Base-by-base conservation (phyloP, 805 yeast species). In the Saturnispora halmiae region DNA sequence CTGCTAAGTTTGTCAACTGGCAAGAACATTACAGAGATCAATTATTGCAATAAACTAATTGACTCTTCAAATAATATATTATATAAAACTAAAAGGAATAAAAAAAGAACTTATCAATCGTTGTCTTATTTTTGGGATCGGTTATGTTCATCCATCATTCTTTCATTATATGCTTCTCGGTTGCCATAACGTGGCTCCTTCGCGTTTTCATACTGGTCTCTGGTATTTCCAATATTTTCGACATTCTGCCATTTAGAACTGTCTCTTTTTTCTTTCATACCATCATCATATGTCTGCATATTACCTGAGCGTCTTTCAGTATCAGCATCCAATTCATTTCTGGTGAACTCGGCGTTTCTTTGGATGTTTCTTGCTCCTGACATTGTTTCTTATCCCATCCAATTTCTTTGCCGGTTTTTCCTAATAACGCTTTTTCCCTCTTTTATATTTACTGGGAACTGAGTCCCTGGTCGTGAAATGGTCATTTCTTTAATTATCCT, bases 21-120 rank as follows among this genome's bases (percentile, higher is more conserved):
- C 95, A 90, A 70, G 75, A 77, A 24, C 95, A 92, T 57, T 85
- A 62, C 67, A 73, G 94, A 56, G 95, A 86, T 56, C 79, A 76
- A 54, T 61, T 83, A 50, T 65, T 85, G 47, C 67, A 63, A 42
- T 63, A 47, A 22, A 22, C 26, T 22, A 10, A 22, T 22, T 22
- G 26, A 22, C 10, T 22, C 26, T 7, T 22, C 10, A 10, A 10
- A 7, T 7, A 7, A 22, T 22, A 22, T 22, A 22, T n/a, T 22
- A 22, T 22, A 22, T 22, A 22, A 22, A 22, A n/a, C n/a, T n/a
- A n/a, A n/a, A n/a, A n/a, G n/a, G n/a, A n/a, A n/a, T n/a, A n/a
- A n/a, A n/a, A n/a, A n/a, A n/a, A n/a, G n/a, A 24, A 10, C 26
- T 24, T 7, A 10, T 24, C 10, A 24, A 24, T 24, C 10, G 10